A percentile compares a stretch with the other conserved stretches of the same genome.
Evolutionary conservation across 768 basidiomycete genomes (phyloP).

Genomic region (Amyloporia xantha): DNA sequence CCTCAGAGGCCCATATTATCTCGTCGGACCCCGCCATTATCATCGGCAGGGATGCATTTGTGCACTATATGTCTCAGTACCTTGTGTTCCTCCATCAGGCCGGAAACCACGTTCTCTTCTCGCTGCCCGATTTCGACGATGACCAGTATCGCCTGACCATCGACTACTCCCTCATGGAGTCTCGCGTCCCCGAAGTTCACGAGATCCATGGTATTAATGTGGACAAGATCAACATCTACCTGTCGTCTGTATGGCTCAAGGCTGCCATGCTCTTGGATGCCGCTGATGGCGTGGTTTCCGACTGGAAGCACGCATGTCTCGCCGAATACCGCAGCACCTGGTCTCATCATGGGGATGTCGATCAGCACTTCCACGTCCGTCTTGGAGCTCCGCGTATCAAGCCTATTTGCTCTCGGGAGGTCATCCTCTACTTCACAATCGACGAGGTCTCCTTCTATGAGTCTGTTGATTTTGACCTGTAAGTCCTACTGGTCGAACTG

Average conservation of each 20-base stretch:
- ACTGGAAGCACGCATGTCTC: slow-evolving; percentile 14
- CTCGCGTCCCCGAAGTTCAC: slow-evolving; percentile 9
- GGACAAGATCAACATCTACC: slow-evolving; percentile 22
- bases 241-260: slow-evolving; percentile 21
- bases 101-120: slow-evolving; percentile 25
- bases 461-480: slow-evolving; percentile 11
- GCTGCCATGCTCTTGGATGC: slow-evolving; percentile 17
- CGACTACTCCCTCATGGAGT: slow-evolving; percentile 22
- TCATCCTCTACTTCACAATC: slow-evolving; percentile 21
- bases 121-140: slow-evolving; percentile 26
- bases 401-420: slow-evolving; percentile 24
- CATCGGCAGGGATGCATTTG: slow-evolving; percentile 9
- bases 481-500: too few relatives aligned
- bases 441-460: slow-evolving; percentile 19
- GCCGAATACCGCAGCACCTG: slow-evolving; percentile 21
- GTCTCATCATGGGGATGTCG: slow-evolving; percentile 11
- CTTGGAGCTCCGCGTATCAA: slow-evolving; percentile 23
- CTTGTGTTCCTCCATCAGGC: slow-evolving; percentile 21
- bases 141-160: slow-evolving; percentile 14
- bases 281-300: background rate
- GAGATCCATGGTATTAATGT: slow-evolving; percentile 17
- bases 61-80: slow-evolving; percentile 18
- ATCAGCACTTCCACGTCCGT: slow-evolving; percentile 17
- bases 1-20: slow-evolving; percentile 9
- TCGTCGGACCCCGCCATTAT: slow-evolving; percentile 9